Conservation (phyloP, 139 green algal species). For the Haematococcus sp. region DNA sequence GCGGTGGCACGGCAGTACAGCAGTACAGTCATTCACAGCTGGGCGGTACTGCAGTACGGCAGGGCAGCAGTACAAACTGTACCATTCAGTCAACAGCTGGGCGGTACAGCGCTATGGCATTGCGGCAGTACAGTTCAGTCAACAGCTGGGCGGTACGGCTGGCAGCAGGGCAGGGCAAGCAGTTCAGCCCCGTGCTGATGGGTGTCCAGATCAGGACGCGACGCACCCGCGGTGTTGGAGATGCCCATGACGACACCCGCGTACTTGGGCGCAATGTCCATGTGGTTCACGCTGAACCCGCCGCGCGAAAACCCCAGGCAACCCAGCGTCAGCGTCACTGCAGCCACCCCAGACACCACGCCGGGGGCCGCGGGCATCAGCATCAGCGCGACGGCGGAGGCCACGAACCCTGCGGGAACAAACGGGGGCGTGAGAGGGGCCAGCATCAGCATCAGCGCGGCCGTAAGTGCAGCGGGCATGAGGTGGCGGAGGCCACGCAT, state of each 20-base stretch:
- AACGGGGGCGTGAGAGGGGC: no score
- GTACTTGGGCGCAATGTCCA: constrained; percentile 95
- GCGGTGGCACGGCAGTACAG: constrained; percentile 3
- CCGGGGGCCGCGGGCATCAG: constrained; percentile 58
- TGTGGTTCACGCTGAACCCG: constrained; percentile 96
- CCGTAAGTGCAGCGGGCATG: not conserved
- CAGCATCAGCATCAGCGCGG: not conserved
- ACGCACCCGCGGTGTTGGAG: constrained; percentile 76
- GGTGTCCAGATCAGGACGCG: no score
- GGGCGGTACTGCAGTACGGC: not conserved
- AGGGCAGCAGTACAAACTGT: not conserved
- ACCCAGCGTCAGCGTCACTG: constrained; percentile 51
- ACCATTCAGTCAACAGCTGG: not conserved
- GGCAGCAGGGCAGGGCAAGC: not conserved
- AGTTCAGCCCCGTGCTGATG: no score
- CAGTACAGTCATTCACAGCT: not conserved
- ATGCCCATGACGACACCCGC: constrained; percentile 95
- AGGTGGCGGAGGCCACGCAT: not conserved
- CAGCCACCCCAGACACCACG: constrained; percentile 33
- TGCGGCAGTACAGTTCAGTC: not conserved
- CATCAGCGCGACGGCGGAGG: constrained; percentile 56
- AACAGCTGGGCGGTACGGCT: no score
- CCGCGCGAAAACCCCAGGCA: constrained; percentile 57
- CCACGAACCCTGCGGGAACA: constrained; percentile 52
- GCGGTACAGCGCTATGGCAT: not conserved